Evolutionary conservation across 2,329 filamentous ascomycete species (phyloP).

Genomic region (Paecilomyces dactylethromorphus): DNA sequence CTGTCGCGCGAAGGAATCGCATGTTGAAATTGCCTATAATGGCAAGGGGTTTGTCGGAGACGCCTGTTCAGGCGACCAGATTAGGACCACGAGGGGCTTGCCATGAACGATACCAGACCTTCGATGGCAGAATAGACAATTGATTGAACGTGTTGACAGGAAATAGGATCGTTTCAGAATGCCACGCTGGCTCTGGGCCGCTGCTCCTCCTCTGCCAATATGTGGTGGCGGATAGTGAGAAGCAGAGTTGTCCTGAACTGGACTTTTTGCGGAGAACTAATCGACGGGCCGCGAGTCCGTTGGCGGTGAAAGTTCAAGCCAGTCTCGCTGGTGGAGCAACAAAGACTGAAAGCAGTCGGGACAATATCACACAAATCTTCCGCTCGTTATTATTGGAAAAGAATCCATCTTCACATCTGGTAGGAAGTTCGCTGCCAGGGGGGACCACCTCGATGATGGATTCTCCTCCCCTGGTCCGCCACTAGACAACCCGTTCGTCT

Average conservation of each 20-base stretch:
- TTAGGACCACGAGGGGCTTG: conserved; percentile 7
- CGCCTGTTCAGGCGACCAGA: conserved; percentile 7
- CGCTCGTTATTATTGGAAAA: no score
- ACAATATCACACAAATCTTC: no score
- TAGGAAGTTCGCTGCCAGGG: background rate
- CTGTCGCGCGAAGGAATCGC: conserved; percentile 16
- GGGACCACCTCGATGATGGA: background rate
- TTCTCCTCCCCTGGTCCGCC: background rate
- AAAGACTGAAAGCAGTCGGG: background rate
- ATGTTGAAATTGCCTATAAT: conserved; percentile 6
- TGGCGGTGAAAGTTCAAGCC: background rate
- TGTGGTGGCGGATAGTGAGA: background rate
- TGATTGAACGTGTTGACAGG: background rate
- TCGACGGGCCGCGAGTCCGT: background rate
- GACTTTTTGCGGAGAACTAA: background rate
- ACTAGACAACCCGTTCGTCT: background rate
- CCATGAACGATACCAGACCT: conserved; percentile 13
- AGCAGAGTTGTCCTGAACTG: background rate
- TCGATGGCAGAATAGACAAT: conserved; percentile 1
- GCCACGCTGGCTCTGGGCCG: conserved; percentile 1
- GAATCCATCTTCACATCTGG: no score
- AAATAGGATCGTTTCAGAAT: conserved; percentile 11
- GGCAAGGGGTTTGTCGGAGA: background rate
- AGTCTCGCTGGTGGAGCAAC: background rate
- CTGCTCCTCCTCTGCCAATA: background rate